These are phyloP conservation scores for Alternaria panax DNA, from an alignment of 2,329 filamentous ascomycete species.

Conservation along the genomic window DNA sequence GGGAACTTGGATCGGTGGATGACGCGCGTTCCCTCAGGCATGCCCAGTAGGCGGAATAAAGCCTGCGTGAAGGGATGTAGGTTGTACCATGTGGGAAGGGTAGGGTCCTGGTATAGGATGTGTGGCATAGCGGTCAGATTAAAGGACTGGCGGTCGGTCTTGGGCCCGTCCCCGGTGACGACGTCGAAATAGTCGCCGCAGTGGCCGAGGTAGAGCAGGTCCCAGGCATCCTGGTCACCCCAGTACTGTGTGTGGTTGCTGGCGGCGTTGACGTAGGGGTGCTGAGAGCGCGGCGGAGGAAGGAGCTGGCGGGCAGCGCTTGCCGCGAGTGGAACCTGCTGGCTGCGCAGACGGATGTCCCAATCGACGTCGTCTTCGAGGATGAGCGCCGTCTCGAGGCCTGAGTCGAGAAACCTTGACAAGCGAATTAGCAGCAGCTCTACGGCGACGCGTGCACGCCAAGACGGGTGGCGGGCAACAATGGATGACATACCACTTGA, in stretches of 20 bases:
- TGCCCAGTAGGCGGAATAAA: conserved; percentile 46
- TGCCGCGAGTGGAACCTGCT: conserved; percentile 53
- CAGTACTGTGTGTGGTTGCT: conserved; percentile 49
- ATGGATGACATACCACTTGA: conserved; percentile 45
- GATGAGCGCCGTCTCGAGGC: conserved; percentile 53
- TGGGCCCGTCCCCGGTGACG: conserved; percentile 42
- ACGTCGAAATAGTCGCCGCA: conserved; percentile 53
- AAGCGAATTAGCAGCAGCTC: conserved; percentile 21
- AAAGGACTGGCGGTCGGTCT: conserved; percentile 31
- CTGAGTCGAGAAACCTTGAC: conserved; percentile 52
- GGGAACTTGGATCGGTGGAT: conserved; percentile 54
- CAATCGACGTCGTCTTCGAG: conserved; percentile 58
- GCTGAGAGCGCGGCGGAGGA: conserved; percentile 33
- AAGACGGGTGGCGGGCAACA: conserved; percentile 15
- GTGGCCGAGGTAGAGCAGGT: conserved; percentile 55
- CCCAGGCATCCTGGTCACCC: conserved; percentile 51
- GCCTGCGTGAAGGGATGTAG: conserved; percentile 52
- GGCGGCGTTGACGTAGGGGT: conserved; percentile 25
- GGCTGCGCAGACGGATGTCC: conserved; percentile 54
- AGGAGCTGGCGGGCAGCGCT: conserved; percentile 51
- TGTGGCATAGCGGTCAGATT: conserved; percentile 46
- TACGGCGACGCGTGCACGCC: conserved; percentile 13
- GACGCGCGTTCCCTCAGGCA: conserved; percentile 48
- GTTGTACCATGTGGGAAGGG: conserved; percentile 45
- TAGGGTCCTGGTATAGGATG: conserved; percentile 47